A percentile compares a stretch with the other conserved stretches of the same genome.
Evolutionary conservation across 2,329 filamentous ascomycete genomes (phyloP).

Genomic region (Fusarium concolor): DNA sequence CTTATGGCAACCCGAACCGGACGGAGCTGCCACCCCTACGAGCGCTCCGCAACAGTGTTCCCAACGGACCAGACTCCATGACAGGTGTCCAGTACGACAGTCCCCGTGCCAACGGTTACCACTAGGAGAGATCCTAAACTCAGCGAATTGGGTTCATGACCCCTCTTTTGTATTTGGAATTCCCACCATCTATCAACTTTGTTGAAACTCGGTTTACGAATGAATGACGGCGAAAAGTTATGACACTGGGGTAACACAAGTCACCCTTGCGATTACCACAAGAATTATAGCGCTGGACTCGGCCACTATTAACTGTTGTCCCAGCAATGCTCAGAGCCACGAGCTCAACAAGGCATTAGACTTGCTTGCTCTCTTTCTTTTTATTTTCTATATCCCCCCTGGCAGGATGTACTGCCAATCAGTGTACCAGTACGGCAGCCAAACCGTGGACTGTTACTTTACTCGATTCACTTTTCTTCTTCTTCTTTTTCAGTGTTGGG

Average conservation of each 20-base stretch:
- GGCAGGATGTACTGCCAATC: conserved; percentile 2
- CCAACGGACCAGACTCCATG: conserved; percentile 68
- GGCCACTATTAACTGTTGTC: conserved; percentile 17
- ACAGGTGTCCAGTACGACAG: conserved; percentile 73
- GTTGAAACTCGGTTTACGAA: conserved; percentile 39
- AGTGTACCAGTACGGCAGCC: conserved; percentile 36
- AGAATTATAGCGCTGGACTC: conserved; percentile 16
- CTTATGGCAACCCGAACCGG: conserved; percentile 52
- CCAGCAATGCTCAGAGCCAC: conserved; percentile 16
- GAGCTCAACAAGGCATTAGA: conserved; percentile 39
- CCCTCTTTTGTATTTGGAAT: conserved; percentile 2
- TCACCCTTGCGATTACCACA: conserved; percentile 24
- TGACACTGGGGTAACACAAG: conserved; percentile 35
- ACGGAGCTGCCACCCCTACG: conserved; percentile 69
- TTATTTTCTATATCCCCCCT: conserved; percentile 19
- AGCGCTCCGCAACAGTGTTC: conserved; percentile 59
- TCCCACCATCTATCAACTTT: conserved; percentile 26
- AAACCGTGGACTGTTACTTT: conserved; percentile 16
- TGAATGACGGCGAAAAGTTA: conserved; percentile 47
- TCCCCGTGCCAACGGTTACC: conserved; percentile 61
- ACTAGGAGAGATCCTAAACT: conserved; percentile 53
- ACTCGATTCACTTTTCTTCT: conserved; percentile 19
- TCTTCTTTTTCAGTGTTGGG: conserved; percentile 9
- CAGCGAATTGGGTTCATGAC: not conserved
- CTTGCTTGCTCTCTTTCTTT: conserved; percentile 19